phyloP scores from a whole-genome alignment of 1,284 basidiomycete genomes.

The Papiliotrema terrestris region DNA sequence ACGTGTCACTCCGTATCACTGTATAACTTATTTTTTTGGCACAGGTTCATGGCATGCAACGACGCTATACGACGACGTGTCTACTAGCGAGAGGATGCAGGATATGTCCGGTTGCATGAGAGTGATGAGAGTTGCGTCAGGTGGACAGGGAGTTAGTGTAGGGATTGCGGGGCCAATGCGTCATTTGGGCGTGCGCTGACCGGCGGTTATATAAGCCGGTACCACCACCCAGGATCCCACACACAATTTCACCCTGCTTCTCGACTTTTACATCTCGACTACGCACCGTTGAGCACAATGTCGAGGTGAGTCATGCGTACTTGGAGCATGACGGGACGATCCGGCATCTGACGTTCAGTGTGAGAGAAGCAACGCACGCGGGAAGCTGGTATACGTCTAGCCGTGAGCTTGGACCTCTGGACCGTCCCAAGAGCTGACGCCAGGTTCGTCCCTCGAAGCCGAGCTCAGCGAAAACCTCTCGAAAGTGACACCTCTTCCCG shows the following conservation, averaged over 20 bases:
- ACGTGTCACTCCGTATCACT: not conserved
- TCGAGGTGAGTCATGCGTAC: not conserved
- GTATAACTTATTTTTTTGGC: not conserved
- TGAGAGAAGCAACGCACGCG: conserved; percentile 71
- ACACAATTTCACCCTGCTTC: not conserved
- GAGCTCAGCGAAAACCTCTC: conserved; percentile 66
- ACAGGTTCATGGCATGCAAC: not conserved
- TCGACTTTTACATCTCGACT: not conserved
- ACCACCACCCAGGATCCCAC: no score
- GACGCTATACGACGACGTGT: not conserved
- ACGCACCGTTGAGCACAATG: not conserved
- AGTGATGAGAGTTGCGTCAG: no score
- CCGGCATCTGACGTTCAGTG: conserved; percentile 7
- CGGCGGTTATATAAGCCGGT: no score
- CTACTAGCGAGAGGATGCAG: no score
- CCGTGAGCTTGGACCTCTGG: conserved; percentile 52
- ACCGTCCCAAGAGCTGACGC: no score
- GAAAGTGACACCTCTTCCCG: conserved; percentile 55
- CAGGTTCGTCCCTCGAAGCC: conserved; percentile 58
- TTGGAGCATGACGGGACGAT: not conserved
- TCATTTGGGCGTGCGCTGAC: not conserved
- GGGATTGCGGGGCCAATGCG: not conserved
- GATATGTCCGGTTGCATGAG: no score
- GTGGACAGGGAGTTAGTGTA: no score
- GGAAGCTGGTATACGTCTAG: conserved; percentile 84